These are phyloP conservation scores for Lichtheimia ornata DNA, from an alignment of 371 early-diverging fungal genomes.

Conservation along the genomic window DNA sequence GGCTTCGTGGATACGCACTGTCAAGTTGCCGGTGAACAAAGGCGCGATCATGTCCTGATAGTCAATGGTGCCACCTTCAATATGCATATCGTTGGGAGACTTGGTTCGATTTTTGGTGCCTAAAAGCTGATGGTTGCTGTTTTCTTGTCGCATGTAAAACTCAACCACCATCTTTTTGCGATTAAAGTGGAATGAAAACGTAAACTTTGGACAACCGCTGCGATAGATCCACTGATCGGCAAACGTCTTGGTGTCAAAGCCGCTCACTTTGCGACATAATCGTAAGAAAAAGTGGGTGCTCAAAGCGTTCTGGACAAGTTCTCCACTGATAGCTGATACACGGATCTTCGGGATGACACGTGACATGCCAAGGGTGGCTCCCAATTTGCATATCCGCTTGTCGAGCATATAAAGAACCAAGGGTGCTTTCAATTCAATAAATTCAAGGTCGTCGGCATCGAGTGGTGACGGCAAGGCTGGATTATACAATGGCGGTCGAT, in stretches of 20 bases:
- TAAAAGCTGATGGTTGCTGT: conserved; percentile 56
- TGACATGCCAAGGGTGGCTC: conserved; percentile 71
- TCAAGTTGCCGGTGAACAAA: conserved; percentile 80
- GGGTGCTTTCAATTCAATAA: conserved; percentile 83
- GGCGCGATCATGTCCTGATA: conserved; percentile 31
- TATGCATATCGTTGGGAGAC: neutral
- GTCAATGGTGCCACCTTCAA: conserved; percentile 1
- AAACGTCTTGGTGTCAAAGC: conserved; percentile 80
- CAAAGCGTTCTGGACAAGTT: conserved; percentile 75
- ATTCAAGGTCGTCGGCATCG: conserved; percentile 74
- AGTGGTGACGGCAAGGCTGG: conserved; percentile 60
- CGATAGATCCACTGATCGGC: conserved; percentile 94
- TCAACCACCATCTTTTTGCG: conserved; percentile 94
- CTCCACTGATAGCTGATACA: conserved; percentile 81
- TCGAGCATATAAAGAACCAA: conserved; percentile 93
- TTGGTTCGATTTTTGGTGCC: neutral
- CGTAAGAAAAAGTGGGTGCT: conserved; percentile 82
- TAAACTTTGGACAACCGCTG: conserved; percentile 88
- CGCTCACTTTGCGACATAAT: conserved; percentile 80
- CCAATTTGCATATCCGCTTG: conserved; percentile 85
- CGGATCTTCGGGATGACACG: conserved; percentile 83
- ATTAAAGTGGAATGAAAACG: conserved; percentile 80
- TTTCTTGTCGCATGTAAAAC: conserved; percentile 82
- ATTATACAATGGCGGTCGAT: conserved; percentile 84
- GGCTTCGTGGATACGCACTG: conserved; percentile 92